phyloP scores from a whole-genome alignment of 352 stramenopile genomes.

The Phytophthora quininea region DNA sequence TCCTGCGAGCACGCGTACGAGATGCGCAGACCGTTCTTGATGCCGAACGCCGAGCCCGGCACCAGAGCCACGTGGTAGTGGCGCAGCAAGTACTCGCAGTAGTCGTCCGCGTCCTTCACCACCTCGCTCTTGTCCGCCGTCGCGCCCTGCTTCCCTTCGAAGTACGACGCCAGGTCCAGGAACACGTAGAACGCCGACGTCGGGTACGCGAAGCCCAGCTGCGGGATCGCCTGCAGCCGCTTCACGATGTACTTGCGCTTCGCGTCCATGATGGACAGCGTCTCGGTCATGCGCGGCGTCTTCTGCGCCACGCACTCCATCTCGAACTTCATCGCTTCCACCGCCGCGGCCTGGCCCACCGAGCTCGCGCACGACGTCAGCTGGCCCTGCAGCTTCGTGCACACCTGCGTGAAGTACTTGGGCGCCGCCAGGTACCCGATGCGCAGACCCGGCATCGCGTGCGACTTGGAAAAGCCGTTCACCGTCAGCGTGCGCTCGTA shows the following conservation, averaged over 20 bases:
- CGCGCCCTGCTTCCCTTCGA: conserved; percentile 59
- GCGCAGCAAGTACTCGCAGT: conserved; percentile 94
- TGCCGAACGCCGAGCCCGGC: conserved; percentile 95
- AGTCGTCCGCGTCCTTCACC: conserved; percentile 65
- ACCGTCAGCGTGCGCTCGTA: conserved; percentile 92
- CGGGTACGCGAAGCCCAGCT: conserved; percentile 86
- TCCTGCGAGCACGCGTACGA: conserved; percentile 97
- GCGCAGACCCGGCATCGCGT: conserved; percentile 96
- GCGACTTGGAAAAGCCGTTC: conserved; percentile 97
- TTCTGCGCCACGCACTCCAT: conserved; percentile 63
- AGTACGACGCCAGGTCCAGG: conserved; percentile 88
- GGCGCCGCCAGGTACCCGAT: conserved; percentile 92
- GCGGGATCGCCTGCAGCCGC: conserved; percentile 83
- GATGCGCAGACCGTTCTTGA: conserved; percentile 92
- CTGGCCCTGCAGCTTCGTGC: conserved; percentile 94
- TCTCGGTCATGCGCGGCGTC: conserved; percentile 58
- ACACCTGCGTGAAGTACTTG: conserved; percentile 84
- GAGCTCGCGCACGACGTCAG: conserved; percentile 95
- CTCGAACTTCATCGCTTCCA: conserved; percentile 89
- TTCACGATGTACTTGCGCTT: conserved; percentile 93
- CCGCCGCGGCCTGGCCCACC: conserved; percentile 91
- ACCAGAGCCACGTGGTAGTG: conserved; percentile 94
- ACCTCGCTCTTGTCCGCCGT: conserved; percentile 50
- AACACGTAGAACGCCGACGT: conserved; percentile 97
- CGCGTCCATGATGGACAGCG: conserved; percentile 59